These are phyloP conservation scores for Apiospora arundinis DNA, from an alignment of 2,329 filamentous ascomycete genomes.

Conservation along the genomic window DNA sequence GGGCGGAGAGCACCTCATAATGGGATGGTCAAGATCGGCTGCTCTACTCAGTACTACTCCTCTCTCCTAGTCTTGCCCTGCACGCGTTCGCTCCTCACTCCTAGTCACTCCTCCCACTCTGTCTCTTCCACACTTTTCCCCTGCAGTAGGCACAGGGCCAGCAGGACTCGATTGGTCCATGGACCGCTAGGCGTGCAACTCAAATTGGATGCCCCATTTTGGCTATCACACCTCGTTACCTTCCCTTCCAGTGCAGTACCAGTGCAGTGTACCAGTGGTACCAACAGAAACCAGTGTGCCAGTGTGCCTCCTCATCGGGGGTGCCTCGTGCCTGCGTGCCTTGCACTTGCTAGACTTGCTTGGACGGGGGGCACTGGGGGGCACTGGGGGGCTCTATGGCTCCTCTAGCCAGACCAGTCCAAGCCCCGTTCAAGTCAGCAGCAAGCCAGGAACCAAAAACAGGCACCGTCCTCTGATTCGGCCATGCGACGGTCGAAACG, in stretches of 20 bases:
- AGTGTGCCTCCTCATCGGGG: background rate
- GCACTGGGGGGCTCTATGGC: constrained; percentile 3
- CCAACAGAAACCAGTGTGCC: too few relatives aligned
- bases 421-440: constrained; percentile 15
- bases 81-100: background rate
- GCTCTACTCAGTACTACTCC: background rate
- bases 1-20: constrained; percentile 23
- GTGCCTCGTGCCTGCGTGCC: constrained; percentile 7
- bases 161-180: constrained; percentile 5
- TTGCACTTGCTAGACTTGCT: background rate
- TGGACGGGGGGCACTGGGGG: constrained; percentile 16
- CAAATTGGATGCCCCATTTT: constrained; percentile 20
- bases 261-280: too few relatives aligned
- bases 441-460: constrained; percentile 21
- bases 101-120: background rate
- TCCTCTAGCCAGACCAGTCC: constrained; percentile 18
- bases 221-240: constrained; percentile 20
- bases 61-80: background rate
- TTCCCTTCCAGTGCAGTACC: background rate
- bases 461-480: constrained; percentile 38
- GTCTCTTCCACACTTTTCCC: background rate
- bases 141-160: background rate
- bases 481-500: constrained; percentile 24
- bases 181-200: constrained; percentile 14
- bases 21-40: constrained; percentile 20